Evolutionary conservation across 768 basidiomycete species (phyloP).

Genomic region (Sarcomyxa edulis): DNA sequence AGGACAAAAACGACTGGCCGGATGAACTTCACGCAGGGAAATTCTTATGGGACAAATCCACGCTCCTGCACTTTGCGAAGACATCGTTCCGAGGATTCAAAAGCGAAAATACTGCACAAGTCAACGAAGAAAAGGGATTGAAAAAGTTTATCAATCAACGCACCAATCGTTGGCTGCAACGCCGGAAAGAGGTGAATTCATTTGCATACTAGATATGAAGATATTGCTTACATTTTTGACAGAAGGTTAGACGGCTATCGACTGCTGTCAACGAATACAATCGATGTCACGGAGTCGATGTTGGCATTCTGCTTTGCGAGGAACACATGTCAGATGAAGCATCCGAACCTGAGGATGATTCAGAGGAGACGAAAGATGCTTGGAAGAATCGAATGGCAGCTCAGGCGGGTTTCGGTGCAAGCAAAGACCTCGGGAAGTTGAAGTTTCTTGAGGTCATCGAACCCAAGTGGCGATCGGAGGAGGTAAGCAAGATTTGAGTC

Average conservation of each 20-base stretch:
- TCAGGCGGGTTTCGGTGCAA: neutral
- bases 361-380: neutral
- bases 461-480: conserved; percentile 5
- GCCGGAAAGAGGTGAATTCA: conserved; percentile 5
- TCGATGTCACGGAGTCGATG: conserved; percentile 3
- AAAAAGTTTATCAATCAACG: neutral
- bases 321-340: conserved; percentile 12
- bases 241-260: neutral
- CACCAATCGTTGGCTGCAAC: conserved; percentile 2
- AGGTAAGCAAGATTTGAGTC: neutral
- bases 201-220: neutral
- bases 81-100: conserved; percentile 7
- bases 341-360: conserved; percentile 9
- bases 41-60: conserved; percentile 4
- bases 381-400: conserved; percentile 10
- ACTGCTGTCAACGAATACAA: neutral
- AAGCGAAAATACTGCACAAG: neutral
- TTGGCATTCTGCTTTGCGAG: neutral
- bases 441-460: conserved; percentile 6
- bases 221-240: neutral
- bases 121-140: conserved; percentile 1
- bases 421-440: neutral
- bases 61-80: conserved; percentile 5
- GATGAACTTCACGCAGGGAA: neutral
- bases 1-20: neutral